Percentiles rank a stretch among this genome's conserved stretches.
phyloP scores from a whole-genome alignment of 2,329 filamentous ascomycete species.

The Orbilia brochopaga region DNA sequence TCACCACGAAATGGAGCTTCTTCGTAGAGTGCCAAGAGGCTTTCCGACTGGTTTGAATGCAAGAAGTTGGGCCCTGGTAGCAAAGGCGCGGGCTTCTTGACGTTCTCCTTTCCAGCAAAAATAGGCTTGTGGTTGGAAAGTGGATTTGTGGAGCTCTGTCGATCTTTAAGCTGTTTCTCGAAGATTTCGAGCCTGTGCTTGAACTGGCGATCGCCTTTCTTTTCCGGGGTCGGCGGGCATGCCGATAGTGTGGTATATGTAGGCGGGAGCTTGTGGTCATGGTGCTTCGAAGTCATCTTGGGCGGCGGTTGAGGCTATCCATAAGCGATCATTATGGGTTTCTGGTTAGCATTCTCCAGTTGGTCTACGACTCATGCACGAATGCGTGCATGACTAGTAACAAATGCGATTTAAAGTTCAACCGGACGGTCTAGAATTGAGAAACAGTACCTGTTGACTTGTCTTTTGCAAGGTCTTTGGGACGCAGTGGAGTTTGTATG shows the following conservation, averaged over 20 bases:
- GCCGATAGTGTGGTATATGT: neutral
- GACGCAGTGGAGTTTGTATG: slow-evolving; percentile 37
- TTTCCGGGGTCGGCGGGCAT: slow-evolving; percentile 8
- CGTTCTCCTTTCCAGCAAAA: neutral
- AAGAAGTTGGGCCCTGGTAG: neutral
- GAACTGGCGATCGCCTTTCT: slow-evolving; percentile 9
- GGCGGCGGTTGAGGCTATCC: slow-evolving; percentile 35
- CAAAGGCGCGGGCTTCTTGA: neutral
- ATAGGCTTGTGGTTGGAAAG: slow-evolving; percentile 7
- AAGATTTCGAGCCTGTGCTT: slow-evolving; percentile 18
- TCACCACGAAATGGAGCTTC: slow-evolving; percentile 15
- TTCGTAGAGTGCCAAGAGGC: slow-evolving; percentile 24
- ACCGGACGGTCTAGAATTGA: neutral
- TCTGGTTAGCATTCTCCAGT: neutral
- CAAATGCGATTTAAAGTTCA: neutral
- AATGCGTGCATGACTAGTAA: neutral
- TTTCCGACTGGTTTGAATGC: slow-evolving; percentile 13
- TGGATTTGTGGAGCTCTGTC: neutral
- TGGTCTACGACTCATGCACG: too few species aligned
- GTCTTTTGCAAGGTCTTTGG: slow-evolving; percentile 22
- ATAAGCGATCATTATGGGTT: neutral
- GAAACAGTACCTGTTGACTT: slow-evolving; percentile 13
- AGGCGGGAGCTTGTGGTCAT: neutral
- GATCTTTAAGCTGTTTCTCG: slow-evolving; percentile 32
- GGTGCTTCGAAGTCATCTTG: slow-evolving; percentile 5